A percentile compares a stretch with the other conserved stretches of the same genome.
Conservation (phyloP, 2,329 filamentous ascomycete genomes). For the Arthrobotrys iridis region DNA sequence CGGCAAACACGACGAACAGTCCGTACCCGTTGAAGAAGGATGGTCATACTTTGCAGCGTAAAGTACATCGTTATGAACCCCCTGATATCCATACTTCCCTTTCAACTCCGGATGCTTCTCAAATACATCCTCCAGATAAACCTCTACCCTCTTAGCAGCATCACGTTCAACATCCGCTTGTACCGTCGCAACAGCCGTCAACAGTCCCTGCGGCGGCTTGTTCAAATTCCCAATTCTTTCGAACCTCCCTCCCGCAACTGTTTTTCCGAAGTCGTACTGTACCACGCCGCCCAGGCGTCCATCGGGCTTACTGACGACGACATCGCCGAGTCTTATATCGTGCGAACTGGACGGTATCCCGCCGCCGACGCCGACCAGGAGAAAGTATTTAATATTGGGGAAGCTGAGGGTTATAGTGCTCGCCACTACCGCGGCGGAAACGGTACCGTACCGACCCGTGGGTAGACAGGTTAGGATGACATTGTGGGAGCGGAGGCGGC, state of each 20-base stretch:
- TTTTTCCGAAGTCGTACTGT: conserved; percentile 47
- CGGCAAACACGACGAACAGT: no score
- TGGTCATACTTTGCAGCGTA: not conserved
- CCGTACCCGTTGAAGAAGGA: no score
- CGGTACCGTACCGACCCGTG: not conserved
- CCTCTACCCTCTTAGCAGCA: no score
- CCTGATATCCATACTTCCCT: not conserved
- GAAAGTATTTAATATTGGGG: no score
- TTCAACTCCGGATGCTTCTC: not conserved
- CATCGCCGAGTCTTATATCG: conserved; percentile 58
- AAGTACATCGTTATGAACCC: not conserved
- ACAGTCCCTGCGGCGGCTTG: conserved; percentile 2
- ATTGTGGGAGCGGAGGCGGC: conserved; percentile 10
- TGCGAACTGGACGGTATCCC: conserved; percentile 52
- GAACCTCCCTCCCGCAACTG: not conserved
- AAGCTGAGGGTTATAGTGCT: conserved; percentile 4
- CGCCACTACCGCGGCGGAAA: conserved; percentile 7
- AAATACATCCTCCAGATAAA: no score
- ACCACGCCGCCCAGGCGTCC: conserved; percentile 19
- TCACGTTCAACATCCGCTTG: no score
- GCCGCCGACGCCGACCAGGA: conserved; percentile 59
- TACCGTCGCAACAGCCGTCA: conserved; percentile 1
- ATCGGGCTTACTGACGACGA: conserved; percentile 38
- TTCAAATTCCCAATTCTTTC: not conserved
- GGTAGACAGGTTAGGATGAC: conserved; percentile 11